phyloP scores from a whole-genome alignment of 768 basidiomycete genomes.

The Psilocybe cubensis region DNA sequence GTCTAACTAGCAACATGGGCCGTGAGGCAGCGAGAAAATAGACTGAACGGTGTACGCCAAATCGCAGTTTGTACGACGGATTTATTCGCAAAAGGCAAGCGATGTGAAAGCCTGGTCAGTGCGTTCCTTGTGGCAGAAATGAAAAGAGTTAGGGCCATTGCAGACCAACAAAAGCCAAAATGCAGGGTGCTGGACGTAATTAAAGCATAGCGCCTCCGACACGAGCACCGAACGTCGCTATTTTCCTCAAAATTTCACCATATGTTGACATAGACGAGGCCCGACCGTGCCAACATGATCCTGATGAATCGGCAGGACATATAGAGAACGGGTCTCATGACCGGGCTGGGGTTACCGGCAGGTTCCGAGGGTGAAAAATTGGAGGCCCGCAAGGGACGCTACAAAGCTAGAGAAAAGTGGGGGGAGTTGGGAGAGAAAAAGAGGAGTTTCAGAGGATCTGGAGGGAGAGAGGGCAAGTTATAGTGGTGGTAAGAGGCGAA shows the following conservation, averaged over 20 bases:
- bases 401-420: not conserved
- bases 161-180: not conserved
- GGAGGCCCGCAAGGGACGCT: not conserved
- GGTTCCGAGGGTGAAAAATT: slow-evolving; percentile 10
- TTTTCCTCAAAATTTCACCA: slow-evolving; percentile 15
- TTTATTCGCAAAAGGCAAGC: slow-evolving; percentile 4
- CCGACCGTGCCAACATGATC: slow-evolving; percentile 8
- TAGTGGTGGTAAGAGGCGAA: slow-evolving; percentile 9
- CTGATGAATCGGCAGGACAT: slow-evolving; percentile 11
- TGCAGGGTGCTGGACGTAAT: slow-evolving; percentile 9
- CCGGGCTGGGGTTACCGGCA: slow-evolving; percentile 10
- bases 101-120: not conserved
- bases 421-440: not conserved
- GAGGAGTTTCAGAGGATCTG: slow-evolving; percentile 6
- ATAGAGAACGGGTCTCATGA: slow-evolving; percentile 18
- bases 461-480: slow-evolving; percentile 7
- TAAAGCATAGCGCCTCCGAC: not conserved
- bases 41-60: not conserved
- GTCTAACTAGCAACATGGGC: not conserved
- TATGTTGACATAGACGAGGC: slow-evolving; percentile 12
- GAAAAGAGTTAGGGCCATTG: not conserved
- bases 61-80: not conserved
- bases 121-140: not conserved
- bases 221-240: slow-evolving; percentile 5
- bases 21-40: not conserved